These are phyloP conservation scores for Colletotrichum sp. DNA, from an alignment of 2,329 filamentous ascomycete species.

Conservation along the genomic window DNA sequence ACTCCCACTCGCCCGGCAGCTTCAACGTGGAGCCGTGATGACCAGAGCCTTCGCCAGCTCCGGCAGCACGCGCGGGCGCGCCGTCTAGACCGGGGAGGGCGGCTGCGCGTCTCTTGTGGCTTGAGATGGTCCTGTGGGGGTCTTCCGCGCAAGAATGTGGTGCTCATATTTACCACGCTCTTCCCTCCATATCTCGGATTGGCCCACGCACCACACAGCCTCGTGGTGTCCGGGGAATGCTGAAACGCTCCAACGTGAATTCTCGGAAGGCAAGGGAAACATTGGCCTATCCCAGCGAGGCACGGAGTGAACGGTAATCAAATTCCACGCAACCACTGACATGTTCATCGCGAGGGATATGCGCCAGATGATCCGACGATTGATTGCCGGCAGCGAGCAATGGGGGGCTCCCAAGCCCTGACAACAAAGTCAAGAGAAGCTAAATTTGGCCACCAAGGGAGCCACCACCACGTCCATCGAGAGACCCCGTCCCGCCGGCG, in stretches of 20 bases:
- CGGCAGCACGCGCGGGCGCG: constrained; percentile 1
- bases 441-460: constrained; percentile 7
- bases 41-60: background rate
- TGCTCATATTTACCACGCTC: background rate
- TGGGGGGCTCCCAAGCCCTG: background rate
- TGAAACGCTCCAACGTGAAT: constrained; percentile 1
- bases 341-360: constrained; percentile 2
- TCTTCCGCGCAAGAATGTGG: background rate
- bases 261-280: background rate
- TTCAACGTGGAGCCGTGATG: background rate
- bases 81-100: background rate
- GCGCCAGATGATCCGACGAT: background rate
- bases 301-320: background rate
- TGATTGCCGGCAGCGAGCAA: background rate
- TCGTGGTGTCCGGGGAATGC: constrained; percentile 4
- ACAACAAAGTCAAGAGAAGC: background rate
- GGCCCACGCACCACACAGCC: background rate
- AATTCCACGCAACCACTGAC: background rate
- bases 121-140: background rate
- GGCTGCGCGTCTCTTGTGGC: constrained; percentile 15
- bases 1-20: constrained; percentile 1
- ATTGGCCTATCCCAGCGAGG: background rate
- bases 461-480: background rate
- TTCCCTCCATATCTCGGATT: background rate
- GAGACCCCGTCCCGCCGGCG: background rate